A percentile compares a stretch with the other conserved stretches of the same genome.
These are phyloP conservation scores for Blastobotrys capitulatus DNA, from an alignment of 1,139 yeast species.

Conservation along the genomic window DNA sequence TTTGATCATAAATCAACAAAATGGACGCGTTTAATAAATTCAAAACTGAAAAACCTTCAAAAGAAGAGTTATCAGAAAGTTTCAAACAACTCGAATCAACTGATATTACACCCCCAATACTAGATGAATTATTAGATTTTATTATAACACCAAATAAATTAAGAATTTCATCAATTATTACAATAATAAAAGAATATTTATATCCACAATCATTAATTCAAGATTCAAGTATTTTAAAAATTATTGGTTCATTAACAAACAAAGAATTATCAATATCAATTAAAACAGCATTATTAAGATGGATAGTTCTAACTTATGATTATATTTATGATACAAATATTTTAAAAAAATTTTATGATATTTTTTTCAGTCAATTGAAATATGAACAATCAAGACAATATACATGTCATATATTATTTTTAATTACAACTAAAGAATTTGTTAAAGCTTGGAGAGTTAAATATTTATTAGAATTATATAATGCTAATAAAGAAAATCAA, in stretches of 20 bases:
- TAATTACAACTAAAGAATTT: conserved; percentile 31
- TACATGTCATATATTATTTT: conserved; percentile 40
- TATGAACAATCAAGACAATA: conserved; percentile 42
- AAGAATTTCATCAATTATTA: conserved; percentile 9
- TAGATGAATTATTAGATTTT: neutral
- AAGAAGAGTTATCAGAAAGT: neutral
- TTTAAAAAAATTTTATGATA: conserved; percentile 31
- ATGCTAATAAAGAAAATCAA: conserved; percentile 32
- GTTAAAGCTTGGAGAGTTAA: conserved; percentile 38
- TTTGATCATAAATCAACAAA: no score
- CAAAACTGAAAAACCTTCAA: conserved; percentile 3
- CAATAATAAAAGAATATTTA: conserved; percentile 28
- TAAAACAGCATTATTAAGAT: conserved; percentile 34
- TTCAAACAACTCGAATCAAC: neutral
- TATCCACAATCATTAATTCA: conserved; percentile 33
- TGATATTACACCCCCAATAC: neutral
- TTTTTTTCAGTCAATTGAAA: conserved; percentile 41
- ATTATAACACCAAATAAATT: conserved; percentile 2
- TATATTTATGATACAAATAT: conserved; percentile 27
- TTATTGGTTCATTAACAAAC: conserved; percentile 32
- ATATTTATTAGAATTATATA: conserved; percentile 32
- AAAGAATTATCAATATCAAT: conserved; percentile 17
- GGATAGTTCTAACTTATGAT: conserved; percentile 38
- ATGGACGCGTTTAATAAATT: neutral
- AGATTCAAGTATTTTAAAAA: conserved; percentile 24